These are phyloP conservation scores for Ramaria rubella DNA, from an alignment of 768 basidiomycete genomes.

Conservation along the genomic window DNA sequence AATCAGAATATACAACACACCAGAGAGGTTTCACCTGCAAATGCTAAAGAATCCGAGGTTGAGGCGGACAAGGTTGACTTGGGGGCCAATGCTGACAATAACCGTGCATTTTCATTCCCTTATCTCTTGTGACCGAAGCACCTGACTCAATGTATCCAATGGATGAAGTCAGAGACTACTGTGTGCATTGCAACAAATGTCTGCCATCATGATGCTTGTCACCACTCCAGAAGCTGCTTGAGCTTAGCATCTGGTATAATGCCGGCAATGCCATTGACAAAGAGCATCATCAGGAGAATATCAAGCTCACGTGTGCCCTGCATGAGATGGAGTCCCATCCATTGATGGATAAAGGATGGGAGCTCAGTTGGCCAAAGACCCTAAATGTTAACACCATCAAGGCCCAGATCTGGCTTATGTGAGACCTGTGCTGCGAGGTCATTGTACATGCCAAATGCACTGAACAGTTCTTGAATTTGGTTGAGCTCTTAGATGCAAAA, in stretches of 20 bases:
- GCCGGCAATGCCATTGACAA: background rate
- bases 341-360: background rate
- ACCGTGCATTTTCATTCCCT: background rate
- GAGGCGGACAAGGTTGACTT: background rate
- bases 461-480: background rate
- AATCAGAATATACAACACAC: no score
- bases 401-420: background rate
- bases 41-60: background rate
- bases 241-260: background rate
- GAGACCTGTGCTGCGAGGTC: background rate
- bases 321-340: background rate
- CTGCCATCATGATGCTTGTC: background rate
- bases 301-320: background rate
- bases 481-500: background rate
- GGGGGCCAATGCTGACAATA: background rate
- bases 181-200: background rate
- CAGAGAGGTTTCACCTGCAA: background rate
- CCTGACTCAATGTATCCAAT: background rate
- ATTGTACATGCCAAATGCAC: background rate
- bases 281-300: background rate
- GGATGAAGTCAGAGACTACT: background rate
- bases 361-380: background rate
- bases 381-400: background rate
- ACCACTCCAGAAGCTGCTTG: background rate
- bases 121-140: background rate